phyloP scores from a whole-genome alignment of 495 filamentous ascomycete species.

The Daldinia decipiens region DNA sequence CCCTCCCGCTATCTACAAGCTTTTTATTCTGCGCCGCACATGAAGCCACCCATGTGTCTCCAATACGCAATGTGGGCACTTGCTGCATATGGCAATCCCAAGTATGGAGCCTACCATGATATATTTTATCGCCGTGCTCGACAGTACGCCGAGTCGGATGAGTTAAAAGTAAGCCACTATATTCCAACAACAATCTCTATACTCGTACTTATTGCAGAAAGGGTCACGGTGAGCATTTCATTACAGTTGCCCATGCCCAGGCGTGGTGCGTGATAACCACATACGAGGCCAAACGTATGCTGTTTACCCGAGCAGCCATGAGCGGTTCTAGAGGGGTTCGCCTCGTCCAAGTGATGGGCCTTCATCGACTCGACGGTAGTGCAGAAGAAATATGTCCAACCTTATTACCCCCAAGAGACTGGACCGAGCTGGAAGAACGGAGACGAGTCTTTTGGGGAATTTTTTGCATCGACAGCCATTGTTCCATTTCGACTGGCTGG shows the following conservation, averaged over 20 bases:
- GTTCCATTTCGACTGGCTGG: conserved; percentile 60
- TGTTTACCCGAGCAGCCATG: conserved; percentile 59
- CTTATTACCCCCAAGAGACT: conserved; percentile 52
- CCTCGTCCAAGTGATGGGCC: conserved; percentile 59
- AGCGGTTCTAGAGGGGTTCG: conserved; percentile 53
- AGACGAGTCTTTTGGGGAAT: conserved; percentile 63
- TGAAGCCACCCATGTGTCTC: conserved; percentile 60
- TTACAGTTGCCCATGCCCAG: conserved; percentile 59
- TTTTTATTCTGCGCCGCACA: conserved; percentile 56
- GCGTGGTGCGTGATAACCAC: conserved; percentile 57
- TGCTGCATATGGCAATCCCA: conserved; percentile 51
- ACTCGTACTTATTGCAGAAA: conserved; percentile 30
- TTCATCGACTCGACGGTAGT: conserved; percentile 57
- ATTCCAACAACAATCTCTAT: neutral
- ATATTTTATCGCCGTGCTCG: conserved; percentile 59
- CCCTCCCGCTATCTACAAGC: conserved; percentile 51
- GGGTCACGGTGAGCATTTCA: conserved; percentile 57
- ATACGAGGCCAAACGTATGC: conserved; percentile 55
- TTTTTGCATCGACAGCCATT: conserved; percentile 62
- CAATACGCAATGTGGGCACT: conserved; percentile 62
- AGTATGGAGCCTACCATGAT: conserved; percentile 54
- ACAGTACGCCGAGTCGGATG: conserved; percentile 61
- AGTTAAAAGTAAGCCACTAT: conserved; percentile 53
- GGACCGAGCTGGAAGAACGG: conserved; percentile 63
- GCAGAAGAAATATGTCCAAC: conserved; percentile 51